Base-by-base conservation (phyloP, 108 stramenopile genomes). In the Fragilariopsis cylindrus region DNA sequence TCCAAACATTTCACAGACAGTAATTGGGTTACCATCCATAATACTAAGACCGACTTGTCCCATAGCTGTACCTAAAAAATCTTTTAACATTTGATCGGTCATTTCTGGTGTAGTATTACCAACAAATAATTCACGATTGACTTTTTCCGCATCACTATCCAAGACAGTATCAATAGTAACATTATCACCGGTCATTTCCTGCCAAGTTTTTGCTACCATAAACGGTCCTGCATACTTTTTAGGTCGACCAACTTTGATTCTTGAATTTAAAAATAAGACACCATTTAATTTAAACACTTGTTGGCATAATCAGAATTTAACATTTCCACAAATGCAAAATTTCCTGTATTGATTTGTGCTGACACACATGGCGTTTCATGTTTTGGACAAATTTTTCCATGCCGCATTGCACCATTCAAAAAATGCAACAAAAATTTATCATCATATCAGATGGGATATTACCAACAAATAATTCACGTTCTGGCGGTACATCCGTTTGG, bases 91-190 rank as follows among this genome's bases (percentile, higher is more conserved):
- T 50, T 76, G 69, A 65, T 96, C 97, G 3, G 95, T 94, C 97
- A 96, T 98, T 71, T 93, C 96, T 1, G 95, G 94, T 3, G 92
- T 92, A 4, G 94, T 96, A 73, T 98, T 98, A 2, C 96, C 97
- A 16, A 98, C 84, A 84, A 97, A 97, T 30, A 98, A 75, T 80
- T 98, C 97, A 1, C 97, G 84, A 57, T 84, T 80, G 39, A 94
- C 63, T 80, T 96, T 94, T 76, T 93, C 93, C 60, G 84, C 82
- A n/a, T 89, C 88, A 4, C 82, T 71, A 66, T 89, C 88, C 73
- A 84, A 63, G 4, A 82, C 72, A 53, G 70, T 78, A 60, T 87
- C 90, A 48, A 85, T 60, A 3, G 88, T 87, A 8, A 94, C 44
- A 8, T 79, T 57, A 60, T 92, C 86, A 15, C 42, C 96, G 3